Evolutionary conservation across 805 yeast species (phyloP), one percentile per base, ranked within the genome.

Genomic region (Wickerhamomyces xylosicus): DNA sequence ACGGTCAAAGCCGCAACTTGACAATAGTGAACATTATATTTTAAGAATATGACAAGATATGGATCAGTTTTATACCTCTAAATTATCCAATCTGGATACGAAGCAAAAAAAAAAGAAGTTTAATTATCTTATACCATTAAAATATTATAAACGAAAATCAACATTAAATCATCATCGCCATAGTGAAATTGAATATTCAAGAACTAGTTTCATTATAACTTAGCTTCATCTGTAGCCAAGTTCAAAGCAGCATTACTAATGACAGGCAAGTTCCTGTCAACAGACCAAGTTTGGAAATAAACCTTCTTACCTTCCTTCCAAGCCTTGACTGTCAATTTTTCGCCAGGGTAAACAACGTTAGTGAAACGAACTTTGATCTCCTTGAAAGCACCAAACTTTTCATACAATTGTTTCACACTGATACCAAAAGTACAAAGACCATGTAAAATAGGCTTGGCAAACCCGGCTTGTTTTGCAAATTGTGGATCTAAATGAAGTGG

Each of bases 401-500:
- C 95, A 51, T 72, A 69, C 47, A 90, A 67, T 15, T 75, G 72
- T 59, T 89, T 85, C 22, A 80, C 81, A 33, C 84, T 65, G 42
- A 89, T 73, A 44, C 98, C 98, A 58, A 85, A 76, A 16, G 85
- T 72, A 54, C 94, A 83, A 62, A 90, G 72, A 33, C 98, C 98
- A 63, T 90, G 98, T 48, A 90, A 71, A 50, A 90, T 90, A 36
- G 98, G 98, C 40, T 67, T 64, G 36, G 77, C 77, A 59, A 90
- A 90, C 44, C 81, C 82, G 36, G 90, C 97, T 41, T 84, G 84
- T 46, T 79, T 74, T 14, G 97, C 97, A 62, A 89, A 82, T 22
- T 59, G 68, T 16, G 97, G 97, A 64, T 90, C 97, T 57, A 90
- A 80, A 66, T 89, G 98, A 51, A 90, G 72, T 43, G 98, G 98